Percentiles rank a stretch among this genome's conserved stretches.
phyloP scores from a whole-genome alignment of 495 filamentous ascomycete species.

The Penicillium simplicissimum region DNA sequence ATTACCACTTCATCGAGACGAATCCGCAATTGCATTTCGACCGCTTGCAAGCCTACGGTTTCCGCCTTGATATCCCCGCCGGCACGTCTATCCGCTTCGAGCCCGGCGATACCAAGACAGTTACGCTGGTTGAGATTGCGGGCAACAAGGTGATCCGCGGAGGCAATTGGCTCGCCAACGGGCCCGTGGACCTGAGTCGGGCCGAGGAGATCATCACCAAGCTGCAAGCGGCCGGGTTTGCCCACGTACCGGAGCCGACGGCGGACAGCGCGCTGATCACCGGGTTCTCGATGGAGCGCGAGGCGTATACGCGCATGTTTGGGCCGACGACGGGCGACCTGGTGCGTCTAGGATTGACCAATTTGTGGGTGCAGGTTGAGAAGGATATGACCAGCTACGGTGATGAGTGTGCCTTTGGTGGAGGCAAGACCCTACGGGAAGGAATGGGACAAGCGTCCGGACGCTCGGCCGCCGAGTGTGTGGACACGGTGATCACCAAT shows the following conservation, averaged over 20 bases:
- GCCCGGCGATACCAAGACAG: slow-evolving; percentile 90
- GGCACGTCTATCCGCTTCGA: slow-evolving; percentile 95
- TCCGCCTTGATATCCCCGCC: slow-evolving; percentile 83
- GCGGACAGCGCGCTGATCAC: slow-evolving; percentile 56
- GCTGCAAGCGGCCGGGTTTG: slow-evolving; percentile 72
- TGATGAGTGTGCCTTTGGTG: slow-evolving; percentile 94
- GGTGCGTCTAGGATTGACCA: slow-evolving; percentile 78
- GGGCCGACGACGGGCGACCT: slow-evolving; percentile 88
- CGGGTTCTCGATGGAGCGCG: slow-evolving; percentile 70
- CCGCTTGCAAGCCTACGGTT: slow-evolving; percentile 80
- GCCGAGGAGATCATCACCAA: slow-evolving; percentile 63
- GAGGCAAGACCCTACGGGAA: slow-evolving; percentile 91
- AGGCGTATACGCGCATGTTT: slow-evolving; percentile 83
- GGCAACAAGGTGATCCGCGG: slow-evolving; percentile 81
- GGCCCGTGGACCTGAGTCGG: slow-evolving; percentile 62
- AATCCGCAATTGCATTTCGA: slow-evolving; percentile 93
- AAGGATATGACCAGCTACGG: slow-evolving; percentile 83
- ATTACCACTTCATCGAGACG: slow-evolving; percentile 95
- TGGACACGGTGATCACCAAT: slow-evolving; percentile 92
- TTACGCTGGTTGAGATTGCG: slow-evolving; percentile 88
- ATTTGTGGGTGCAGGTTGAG: slow-evolving; percentile 92
- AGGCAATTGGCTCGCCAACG: slow-evolving; percentile 78
- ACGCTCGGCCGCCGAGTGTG: slow-evolving; percentile 62
- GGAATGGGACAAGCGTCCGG: slow-evolving; percentile 95
- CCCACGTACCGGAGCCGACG: slow-evolving; percentile 66